Percentiles rank a stretch among this genome's conserved stretches.
phyloP scores from a whole-genome alignment of 306 rosid genomes.

The Quercus wislizeni region DNA sequence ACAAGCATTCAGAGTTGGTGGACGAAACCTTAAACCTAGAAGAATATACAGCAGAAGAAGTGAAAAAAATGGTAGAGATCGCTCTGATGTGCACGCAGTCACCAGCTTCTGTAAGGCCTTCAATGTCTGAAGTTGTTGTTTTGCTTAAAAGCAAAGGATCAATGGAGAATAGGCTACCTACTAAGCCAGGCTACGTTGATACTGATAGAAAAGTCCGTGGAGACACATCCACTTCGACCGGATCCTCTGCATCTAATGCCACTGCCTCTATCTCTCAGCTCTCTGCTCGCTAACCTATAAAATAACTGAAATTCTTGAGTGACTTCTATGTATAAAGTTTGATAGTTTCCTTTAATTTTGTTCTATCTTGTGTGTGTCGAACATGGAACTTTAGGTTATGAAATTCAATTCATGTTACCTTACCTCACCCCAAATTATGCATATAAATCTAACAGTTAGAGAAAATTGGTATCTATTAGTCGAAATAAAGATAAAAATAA shows the following conservation, averaged over 20 bases:
- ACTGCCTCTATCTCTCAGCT: slow-evolving; percentile 41
- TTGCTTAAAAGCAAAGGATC: slow-evolving; percentile 45
- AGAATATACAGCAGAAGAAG: slow-evolving; percentile 48
- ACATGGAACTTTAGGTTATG: no score
- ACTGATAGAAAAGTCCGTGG: slow-evolving; percentile 23
- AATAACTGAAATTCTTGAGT: neutral
- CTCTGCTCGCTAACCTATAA: slow-evolving; percentile 36
- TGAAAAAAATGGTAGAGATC: slow-evolving; percentile 49
- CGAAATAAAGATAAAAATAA: no score
- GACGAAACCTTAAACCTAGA: slow-evolving; percentile 43
- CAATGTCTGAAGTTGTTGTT: slow-evolving; percentile 60
- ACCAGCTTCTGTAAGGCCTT: slow-evolving; percentile 52
- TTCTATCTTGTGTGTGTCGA: no score
- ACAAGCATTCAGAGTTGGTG: slow-evolving; percentile 36
- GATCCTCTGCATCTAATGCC: slow-evolving; percentile 53
- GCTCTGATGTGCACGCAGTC: slow-evolving; percentile 62
- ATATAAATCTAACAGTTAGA: no score
- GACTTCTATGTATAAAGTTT: neutral
- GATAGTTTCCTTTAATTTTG: neutral
- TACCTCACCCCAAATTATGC: no score
- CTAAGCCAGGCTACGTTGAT: slow-evolving; percentile 59
- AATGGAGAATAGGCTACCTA: slow-evolving; percentile 26
- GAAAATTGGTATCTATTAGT: no score
- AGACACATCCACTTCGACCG: slow-evolving; percentile 48
- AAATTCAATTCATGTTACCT: no score